A percentile compares a stretch with the other conserved stretches of the same genome.
These are phyloP conservation scores for Leccinum boreale DNA, from an alignment of 768 basidiomycete species.

Conservation along the genomic window DNA sequence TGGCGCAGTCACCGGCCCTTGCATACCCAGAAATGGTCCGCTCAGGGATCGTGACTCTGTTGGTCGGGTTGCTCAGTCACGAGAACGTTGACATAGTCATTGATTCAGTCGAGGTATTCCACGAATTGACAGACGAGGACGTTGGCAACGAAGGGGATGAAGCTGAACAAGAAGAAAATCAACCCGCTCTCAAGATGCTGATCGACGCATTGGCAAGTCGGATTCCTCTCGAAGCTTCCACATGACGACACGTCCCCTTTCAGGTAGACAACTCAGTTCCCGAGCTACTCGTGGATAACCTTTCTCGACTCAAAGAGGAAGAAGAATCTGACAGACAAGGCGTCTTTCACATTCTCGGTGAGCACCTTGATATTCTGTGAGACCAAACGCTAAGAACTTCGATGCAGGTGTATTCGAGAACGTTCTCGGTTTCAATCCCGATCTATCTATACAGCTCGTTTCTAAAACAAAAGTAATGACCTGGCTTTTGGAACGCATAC, in stretches of 20 bases:
- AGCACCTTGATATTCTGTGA: conserved; percentile 2
- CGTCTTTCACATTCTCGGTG: conserved; percentile 89
- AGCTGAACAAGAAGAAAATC: conserved; percentile 54
- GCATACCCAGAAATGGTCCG: conserved; percentile 90
- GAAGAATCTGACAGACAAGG: conserved; percentile 93
- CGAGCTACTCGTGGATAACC: conserved; percentile 87
- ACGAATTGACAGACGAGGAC: conserved; percentile 96
- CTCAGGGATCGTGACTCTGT: conserved; percentile 62
- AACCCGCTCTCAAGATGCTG: conserved; percentile 69
- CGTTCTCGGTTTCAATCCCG: conserved; percentile 79
- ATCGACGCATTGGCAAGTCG: conserved; percentile 71
- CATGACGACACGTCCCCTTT: conserved; percentile 4
- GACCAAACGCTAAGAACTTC: background rate
- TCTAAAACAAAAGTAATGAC: conserved; percentile 69
- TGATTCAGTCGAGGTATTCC: conserved; percentile 86
- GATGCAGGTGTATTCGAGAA: conserved; percentile 89
- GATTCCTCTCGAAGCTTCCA: background rate
- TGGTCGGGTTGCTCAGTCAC: conserved; percentile 87
- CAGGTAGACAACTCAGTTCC: conserved; percentile 82
- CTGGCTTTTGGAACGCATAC: conserved; percentile 80
- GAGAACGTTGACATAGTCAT: conserved; percentile 98
- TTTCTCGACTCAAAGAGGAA: conserved; percentile 80
- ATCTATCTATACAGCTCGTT: conserved; percentile 66
- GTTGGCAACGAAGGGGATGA: conserved; percentile 77
- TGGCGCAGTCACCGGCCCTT: conserved; percentile 78